Evolutionary conservation across 2,329 filamentous ascomycete genomes (phyloP).

Genomic region (Fonsecaea pedrosoi): DNA sequence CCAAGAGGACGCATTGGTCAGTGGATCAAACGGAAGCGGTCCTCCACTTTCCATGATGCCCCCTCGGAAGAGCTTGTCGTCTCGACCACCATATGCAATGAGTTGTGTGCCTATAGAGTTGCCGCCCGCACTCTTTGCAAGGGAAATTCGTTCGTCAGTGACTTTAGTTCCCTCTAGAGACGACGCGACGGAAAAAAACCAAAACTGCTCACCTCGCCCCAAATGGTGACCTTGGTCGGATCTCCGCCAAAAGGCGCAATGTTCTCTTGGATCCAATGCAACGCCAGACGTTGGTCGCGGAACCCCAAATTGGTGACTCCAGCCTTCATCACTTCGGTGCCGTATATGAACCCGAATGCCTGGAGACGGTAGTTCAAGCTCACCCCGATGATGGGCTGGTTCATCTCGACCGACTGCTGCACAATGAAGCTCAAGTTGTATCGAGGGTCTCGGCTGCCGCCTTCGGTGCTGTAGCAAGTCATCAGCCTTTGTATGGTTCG

Average conservation of each 20-base stretch:
- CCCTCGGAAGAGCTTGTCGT: conserved; percentile 62
- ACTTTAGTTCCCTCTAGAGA: not conserved
- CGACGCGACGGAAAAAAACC: not conserved
- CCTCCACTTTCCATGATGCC: conserved; percentile 61
- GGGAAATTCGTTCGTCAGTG: not conserved
- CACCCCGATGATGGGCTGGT: conserved; percentile 61
- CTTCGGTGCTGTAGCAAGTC: conserved; percentile 44
- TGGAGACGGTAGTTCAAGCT: conserved; percentile 62
- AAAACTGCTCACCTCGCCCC: conserved; percentile 44
- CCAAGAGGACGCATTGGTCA: conserved; percentile 21
- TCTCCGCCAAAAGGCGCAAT: conserved; percentile 48
- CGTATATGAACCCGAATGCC: conserved; percentile 61
- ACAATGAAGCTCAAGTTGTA: conserved; percentile 70
- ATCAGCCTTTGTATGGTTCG: too few species aligned
- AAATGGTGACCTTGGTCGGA: conserved; percentile 48
- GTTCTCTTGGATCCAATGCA: conserved; percentile 50
- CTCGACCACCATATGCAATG: conserved; percentile 60
- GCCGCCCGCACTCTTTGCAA: conserved; percentile 42
- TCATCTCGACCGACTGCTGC: conserved; percentile 58
- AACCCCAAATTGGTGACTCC: conserved; percentile 64
- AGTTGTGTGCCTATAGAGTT: conserved; percentile 52
- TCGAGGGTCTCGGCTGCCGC: conserved; percentile 59
- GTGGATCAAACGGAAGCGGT: conserved; percentile 32
- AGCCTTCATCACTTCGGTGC: conserved; percentile 39
- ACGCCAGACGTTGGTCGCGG: conserved; percentile 47